Evolutionary conservation across 2,329 filamentous ascomycete genomes (phyloP).

Genomic region (Cladosporium sp.): DNA sequence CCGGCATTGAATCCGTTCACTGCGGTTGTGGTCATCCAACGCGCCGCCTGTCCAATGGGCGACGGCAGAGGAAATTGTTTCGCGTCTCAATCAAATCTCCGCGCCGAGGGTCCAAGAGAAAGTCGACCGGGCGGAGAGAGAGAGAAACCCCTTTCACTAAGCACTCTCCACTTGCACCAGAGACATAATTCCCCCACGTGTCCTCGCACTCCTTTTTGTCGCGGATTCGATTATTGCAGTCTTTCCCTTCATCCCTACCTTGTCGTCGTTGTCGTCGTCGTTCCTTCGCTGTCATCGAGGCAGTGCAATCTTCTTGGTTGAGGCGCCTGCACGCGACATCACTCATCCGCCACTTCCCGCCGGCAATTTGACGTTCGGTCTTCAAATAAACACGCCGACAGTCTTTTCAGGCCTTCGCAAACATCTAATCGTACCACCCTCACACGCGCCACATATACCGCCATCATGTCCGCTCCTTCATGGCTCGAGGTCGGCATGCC

Average conservation of each 20-base stretch:
- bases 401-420: not conserved
- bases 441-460: constrained; percentile 2
- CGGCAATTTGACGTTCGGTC: not conserved
- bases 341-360: constrained; percentile 12
- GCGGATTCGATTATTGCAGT: not conserved
- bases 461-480: constrained; percentile 48
- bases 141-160: constrained; percentile 1
- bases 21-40: not conserved
- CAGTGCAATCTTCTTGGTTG: constrained; percentile 8
- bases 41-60: not conserved
- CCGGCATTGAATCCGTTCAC: not conserved
- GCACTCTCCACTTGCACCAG: constrained; percentile 5
- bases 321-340: constrained; percentile 10
- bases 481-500: constrained; percentile 58
- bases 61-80: constrained; percentile 7
- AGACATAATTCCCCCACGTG: constrained; percentile 8
- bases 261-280: not conserved
- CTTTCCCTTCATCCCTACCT: not conserved
- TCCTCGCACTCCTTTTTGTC: constrained; percentile 6
- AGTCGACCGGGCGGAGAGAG: not conserved
- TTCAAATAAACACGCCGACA: not conserved
- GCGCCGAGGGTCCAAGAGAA: constrained; percentile 11
- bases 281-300: constrained; percentile 4
- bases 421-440: not conserved
- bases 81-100: constrained; percentile 11